Base-by-base conservation (phyloP, 2,329 filamentous ascomycete species). In the Aspergillus costaricaensis region DNA sequence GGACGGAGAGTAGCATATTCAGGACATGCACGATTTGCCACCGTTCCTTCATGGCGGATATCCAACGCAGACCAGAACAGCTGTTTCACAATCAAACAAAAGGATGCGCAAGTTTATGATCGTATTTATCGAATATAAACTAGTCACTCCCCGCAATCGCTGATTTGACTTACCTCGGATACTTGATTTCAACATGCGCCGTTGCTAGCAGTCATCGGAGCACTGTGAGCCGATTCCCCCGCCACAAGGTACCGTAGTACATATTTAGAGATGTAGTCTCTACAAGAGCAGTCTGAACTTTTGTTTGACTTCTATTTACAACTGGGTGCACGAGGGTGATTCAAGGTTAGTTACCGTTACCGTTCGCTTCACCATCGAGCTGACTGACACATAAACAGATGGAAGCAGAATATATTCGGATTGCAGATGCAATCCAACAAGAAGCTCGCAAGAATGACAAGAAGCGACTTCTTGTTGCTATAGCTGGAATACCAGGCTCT, bases 401-500 rank as follows among this genome's bases (percentile, higher is more conserved):
- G 69, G 65, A 71, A 47, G 39, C 54, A 7, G 65, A 69, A 49
- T 70, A 71, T 52, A 56, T 48, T 38, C 61, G 50, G 14, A 53
- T 71, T 7, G 66, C 68, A 17, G 53, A 62, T 3, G 52, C 49
- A 3, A 68, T 71, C 23, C 65, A 48, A n/a, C 52, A 59, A 4
- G 58, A 65, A 47, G 67, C 68, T 36, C 48, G 32, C 21, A 39
- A 25, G 14, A 63, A 68, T 23, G 14, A 52, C 4, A 65, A 68
- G 36, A 36, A 50, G n/a, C 67, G 68, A 44, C 67, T 64, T 30
- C 53, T 72, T 10, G 68, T 72, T 25, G 68, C 68, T 49, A 68
- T 76, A 19, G 72, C 72, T 1, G 73, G 73, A 4, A 62, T 71
- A 1, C 73, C 74, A 2, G 74, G 74, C 8, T 73, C 74, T 3